These are phyloP conservation scores for Phalaenopsis hybrid DNA, from an alignment of 116 monocot species.

Conservation along the genomic window DNA sequence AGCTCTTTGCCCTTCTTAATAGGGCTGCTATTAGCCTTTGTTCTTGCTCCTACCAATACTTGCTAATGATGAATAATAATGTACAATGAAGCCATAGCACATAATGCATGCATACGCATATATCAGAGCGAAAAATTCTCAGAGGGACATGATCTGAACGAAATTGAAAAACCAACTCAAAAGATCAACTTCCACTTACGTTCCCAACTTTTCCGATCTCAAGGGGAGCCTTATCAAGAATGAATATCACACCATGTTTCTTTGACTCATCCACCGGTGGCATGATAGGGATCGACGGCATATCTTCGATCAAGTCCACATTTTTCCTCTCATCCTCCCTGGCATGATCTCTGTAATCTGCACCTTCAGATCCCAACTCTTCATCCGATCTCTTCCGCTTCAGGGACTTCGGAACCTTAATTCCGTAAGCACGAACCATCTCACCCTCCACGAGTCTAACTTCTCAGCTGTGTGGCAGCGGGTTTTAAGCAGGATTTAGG, in stretches of 20 bases:
- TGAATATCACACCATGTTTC: slow-evolving; percentile 69
- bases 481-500: no score
- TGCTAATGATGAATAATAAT: no score
- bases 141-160: background rate
- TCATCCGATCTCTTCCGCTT: slow-evolving; percentile 21
- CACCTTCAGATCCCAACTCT: background rate
- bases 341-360: slow-evolving; percentile 15
- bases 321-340: slow-evolving; percentile 12
- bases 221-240: slow-evolving; percentile 80
- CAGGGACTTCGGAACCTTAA: slow-evolving; percentile 49
- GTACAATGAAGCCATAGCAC: background rate
- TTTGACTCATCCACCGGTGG: slow-evolving; percentile 19
- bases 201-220: slow-evolving; percentile 91
- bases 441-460: background rate
- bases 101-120: background rate
- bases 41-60: no score
- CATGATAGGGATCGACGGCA: slow-evolving; percentile 48
- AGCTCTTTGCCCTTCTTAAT: no score
- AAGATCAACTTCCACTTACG: slow-evolving; percentile 22
- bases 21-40: no score
- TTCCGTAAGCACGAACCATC: slow-evolving; percentile 70
- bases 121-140: background rate
- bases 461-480: no score
- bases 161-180: background rate
- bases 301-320: slow-evolving; percentile 18